Base-by-base conservation (phyloP, 192 early-diverging fungal genomes). In the Chytriomyces hyalinus region DNA sequence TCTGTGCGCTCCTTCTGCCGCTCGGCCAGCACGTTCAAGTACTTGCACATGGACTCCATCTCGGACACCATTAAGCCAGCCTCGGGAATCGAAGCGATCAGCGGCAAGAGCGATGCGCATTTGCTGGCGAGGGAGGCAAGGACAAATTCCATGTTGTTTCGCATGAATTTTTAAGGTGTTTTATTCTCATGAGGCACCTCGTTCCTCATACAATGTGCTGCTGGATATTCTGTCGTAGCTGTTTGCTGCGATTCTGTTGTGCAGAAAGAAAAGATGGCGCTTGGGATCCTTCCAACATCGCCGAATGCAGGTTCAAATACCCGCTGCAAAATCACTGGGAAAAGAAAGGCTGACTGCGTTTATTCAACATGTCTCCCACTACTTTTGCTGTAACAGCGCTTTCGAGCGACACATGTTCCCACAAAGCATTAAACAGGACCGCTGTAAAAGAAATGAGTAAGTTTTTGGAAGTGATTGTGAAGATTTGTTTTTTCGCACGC, bases 401-500 rank as follows among this genome's bases (percentile, higher is more conserved):
- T 36, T 36, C 36, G 36, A 0, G 36, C 36, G 36, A 36, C 36
- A 36, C 36, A 36, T 4, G 36, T 4, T 36, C 36, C 36, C 36
- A 36, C 36, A 0, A 36, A 8, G 49, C 17, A 62, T 57, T 57
- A 57, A 20, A 57, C 53, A 57, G 53, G 53, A 4, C 53, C 53
- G 15, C 53, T 57, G 53, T 20, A 57, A 57, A 57, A 20, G 3
- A 57, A 3, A 57, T n/a, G 53, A 57, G 53, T 57, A 3, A 57
- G 53, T 3, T 20, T 1, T 57, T 57, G 20, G 0, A 24, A 62
- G 26, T 74, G 24, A 68, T 74, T 62, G 5, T 20, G 8, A 74
- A 44, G 3, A 76, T 20, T 44, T 26, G 78, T 36, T 0, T 36
- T 36, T 36, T 36, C 80, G 26, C 78, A 82, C 80, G 26, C 78